phyloP scores from a whole-genome alignment of 2,329 filamentous ascomycete species.

The Bipolaris bicolor region DNA sequence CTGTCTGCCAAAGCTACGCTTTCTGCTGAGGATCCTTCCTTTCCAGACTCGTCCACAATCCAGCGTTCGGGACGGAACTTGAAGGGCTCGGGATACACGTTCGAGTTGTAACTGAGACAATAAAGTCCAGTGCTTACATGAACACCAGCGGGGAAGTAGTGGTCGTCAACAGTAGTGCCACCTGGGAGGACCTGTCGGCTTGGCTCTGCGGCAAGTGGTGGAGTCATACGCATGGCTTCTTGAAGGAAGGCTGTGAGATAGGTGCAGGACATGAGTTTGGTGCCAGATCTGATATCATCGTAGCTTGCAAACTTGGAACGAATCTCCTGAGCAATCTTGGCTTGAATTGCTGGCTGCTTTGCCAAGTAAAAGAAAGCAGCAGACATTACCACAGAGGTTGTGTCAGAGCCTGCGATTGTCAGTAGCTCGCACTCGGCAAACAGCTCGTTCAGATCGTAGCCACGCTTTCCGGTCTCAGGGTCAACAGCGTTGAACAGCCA shows the following conservation, averaged over 20 bases:
- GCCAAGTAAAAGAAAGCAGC: constrained; percentile 31
- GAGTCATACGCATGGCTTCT: constrained; percentile 32
- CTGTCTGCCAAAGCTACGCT: constrained; percentile 22
- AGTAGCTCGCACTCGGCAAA: constrained; percentile 36
- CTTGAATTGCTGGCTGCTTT: constrained; percentile 19
- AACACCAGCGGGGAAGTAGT: constrained; percentile 27
- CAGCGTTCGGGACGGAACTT: constrained; percentile 37
- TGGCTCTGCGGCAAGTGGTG: constrained; percentile 26
- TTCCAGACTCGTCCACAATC: constrained; percentile 26
- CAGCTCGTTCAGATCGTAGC: constrained; percentile 48
- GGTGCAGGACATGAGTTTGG: constrained; percentile 24
- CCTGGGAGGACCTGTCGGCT: constrained; percentile 31
- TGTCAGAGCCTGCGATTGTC: constrained; percentile 35
- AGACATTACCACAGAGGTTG: constrained; percentile 27
- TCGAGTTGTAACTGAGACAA: constrained; percentile 24
- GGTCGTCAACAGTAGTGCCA: constrained; percentile 24
- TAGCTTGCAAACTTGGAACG: constrained; percentile 22
- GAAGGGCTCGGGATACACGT: constrained; percentile 27
- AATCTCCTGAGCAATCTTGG: constrained; percentile 28
- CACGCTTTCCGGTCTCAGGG: constrained; percentile 46
- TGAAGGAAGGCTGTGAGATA: constrained; percentile 33
- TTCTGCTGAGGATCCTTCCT: constrained; percentile 18
- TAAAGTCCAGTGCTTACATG: constrained; percentile 23
- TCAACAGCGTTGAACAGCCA: constrained; percentile 52
- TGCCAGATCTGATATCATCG: constrained; percentile 27